Base-by-base conservation (phyloP, 306 rosid genomes). In the Herpetospermum pedunculosum region DNA sequence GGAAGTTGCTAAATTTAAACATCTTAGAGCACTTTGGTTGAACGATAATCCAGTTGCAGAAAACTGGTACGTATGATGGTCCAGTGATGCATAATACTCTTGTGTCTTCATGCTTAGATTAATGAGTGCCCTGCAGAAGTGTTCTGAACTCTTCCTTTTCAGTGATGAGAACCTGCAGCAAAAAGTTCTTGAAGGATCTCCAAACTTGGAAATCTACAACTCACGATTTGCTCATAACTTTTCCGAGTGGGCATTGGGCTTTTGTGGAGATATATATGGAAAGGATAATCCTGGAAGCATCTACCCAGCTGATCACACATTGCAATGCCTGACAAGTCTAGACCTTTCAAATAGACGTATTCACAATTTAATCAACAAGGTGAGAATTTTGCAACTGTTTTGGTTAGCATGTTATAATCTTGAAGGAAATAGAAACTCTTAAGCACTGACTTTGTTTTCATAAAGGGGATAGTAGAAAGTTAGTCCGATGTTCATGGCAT, bases 191-290 rank as follows among this genome's bases (percentile, higher is more conserved):
- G 78, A 80, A 78, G 87, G 73, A 69, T 76, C 87, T 70, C 88
- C 89, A 1, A 83, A 80, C 76, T 80, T 93, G 75, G 92, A 93
- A 83, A 86, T 91, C 75, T 91, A 79, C 86, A 91, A 93, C 81
- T 93, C 96, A 34, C 73, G 37, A 38, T 91, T 89, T 77, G 89
- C 96, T 4, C 49, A 75, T 64, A 89, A 88, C 44, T 89, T 72
- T 81, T 92, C 88, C 28, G 78, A 80, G 72, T 89, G 97, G 96
- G 97, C 98, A 13, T 58, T 91, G 86, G 96, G 97, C 50, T 93
- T 87, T 78, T 89, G 93, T 72, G 97, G 94, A 70, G 98, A 84
- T 50, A 79, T 91, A 55, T 91, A 86, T 72, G 94, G 73, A 71
- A 91, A 91, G 84, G 92, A 93, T 80, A 89, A 81, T 79, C 89